Evolutionary conservation across 768 basidiomycete species (phyloP), one percentile per base, ranked within the genome.

Genomic region (Lactifluus subvellereus): DNA sequence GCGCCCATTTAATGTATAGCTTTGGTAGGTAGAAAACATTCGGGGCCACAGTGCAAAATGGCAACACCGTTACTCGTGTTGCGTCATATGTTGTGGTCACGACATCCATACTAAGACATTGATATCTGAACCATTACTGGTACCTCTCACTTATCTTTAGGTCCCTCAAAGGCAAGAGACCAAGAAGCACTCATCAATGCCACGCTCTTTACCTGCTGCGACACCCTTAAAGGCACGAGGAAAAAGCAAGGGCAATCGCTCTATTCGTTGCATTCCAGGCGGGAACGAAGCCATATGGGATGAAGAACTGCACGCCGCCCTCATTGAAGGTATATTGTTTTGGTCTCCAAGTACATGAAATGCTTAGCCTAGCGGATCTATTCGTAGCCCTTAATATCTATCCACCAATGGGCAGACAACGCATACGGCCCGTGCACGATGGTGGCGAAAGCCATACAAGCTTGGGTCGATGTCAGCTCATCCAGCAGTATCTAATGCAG

Each of bases 381-480:
- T 1, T 47, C 11, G 18, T 18, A 68, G 67, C 67, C 30, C 65
- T 68, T 33, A 56, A 43, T 22, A 57, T 63, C 8, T 66, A 68
- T 59, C 67, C 67, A 38, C 67, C 67, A 20, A 67, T 68, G 67
- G 66, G 65, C 9, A 57, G 60, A 54, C 66, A 63, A 37, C 65
- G 67, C 33, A 54, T 66, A 51, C 61, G 65, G 22, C 51, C 64
- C 9, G 32, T 57, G n/a, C 59, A 53, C 43, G 53, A 55, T 30
- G 54, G 58, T 13, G 40, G 27, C 48, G 54, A 54, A 32, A 32
- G 47, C 32, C 53, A 35, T 16, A 37, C 64, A 42, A 61, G 60
- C 54, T 60, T 77, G 59, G 75, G 75, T 55, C 75, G 75, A 20
- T 76, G 77, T 65, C 75, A 76, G 63, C 71, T 76, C 22, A 77